Evolutionary conservation across 108 stramenopile genomes (phyloP).

Genomic region (Cyclotella sp.): DNA sequence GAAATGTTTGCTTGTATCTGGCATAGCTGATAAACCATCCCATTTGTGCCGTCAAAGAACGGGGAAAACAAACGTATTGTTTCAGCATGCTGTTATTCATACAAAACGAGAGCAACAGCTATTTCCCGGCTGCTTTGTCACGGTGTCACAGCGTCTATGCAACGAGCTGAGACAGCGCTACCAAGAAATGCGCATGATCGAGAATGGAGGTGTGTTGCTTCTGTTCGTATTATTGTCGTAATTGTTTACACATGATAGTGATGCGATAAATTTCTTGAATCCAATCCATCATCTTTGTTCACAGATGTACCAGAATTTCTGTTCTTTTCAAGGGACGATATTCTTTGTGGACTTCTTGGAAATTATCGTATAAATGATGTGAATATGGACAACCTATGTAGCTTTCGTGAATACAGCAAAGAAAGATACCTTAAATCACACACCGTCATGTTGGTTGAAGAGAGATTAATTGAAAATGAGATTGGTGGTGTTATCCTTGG

Average conservation of each 20-base stretch:
- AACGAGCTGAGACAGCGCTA: conserved; percentile 20
- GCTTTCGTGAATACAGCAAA: conserved; percentile 24
- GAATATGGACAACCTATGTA: conserved; percentile 13
- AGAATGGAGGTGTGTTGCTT: conserved; percentile 2
- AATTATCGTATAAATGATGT: conserved; percentile 4
- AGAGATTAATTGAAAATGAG: conserved; percentile 40
- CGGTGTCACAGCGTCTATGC: conserved; percentile 30
- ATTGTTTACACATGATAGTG: neutral
- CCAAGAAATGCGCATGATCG: conserved; percentile 1
- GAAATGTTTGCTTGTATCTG: neutral
- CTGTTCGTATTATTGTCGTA: neutral
- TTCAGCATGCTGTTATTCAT: conserved; percentile 41
- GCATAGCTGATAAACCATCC: conserved; percentile 10
- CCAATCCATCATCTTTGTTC: too few species aligned
- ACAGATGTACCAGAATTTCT: conserved; percentile 9
- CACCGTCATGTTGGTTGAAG: conserved; percentile 7
- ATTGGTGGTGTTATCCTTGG: conserved; percentile 49
- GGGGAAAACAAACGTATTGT: conserved; percentile 40
- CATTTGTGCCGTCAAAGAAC: conserved; percentile 9
- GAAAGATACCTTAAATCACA: neutral
- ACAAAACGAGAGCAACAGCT: neutral
- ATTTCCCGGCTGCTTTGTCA: conserved; percentile 26
- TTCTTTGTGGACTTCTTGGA: conserved; percentile 9
- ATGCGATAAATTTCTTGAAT: neutral
- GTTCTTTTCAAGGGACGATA: conserved; percentile 1